Evolutionary conservation across 208 protist species (phyloP).

Genomic region (Vickermania ingenoplastis): DNA sequence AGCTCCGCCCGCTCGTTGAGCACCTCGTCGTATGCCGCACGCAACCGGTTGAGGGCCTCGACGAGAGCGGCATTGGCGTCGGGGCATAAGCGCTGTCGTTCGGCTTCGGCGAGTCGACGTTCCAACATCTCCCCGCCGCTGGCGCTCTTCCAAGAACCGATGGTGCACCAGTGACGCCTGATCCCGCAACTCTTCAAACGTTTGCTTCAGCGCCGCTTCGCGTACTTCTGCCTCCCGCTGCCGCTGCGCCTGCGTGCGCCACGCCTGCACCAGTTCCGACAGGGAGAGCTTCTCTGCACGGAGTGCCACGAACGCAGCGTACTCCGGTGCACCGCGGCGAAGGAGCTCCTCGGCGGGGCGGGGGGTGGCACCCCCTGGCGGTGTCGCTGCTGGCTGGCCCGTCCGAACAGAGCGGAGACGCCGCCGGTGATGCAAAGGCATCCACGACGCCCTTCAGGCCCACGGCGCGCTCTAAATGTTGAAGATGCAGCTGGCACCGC

Average conservation of each 20-base stretch:
- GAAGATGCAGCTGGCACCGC: slow-evolving; percentile 45
- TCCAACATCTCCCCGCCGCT: slow-evolving; percentile 66
- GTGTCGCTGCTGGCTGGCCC: slow-evolving; percentile 1
- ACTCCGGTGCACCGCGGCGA: slow-evolving; percentile 37
- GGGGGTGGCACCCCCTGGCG: slow-evolving; percentile 9
- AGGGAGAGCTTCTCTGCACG: slow-evolving; percentile 68
- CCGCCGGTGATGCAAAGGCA: no score
- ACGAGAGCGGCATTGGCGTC: slow-evolving; percentile 19
- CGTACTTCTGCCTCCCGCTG: slow-evolving; percentile 27
- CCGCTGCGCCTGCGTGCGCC: slow-evolving; percentile 47
- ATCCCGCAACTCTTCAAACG: slow-evolving; percentile 31
- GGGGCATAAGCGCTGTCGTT: slow-evolving; percentile 47
- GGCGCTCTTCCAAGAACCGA: slow-evolving; percentile 58
- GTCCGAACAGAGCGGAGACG: neutral
- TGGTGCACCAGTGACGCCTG: slow-evolving; percentile 57
- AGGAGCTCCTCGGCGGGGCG: slow-evolving; percentile 9
- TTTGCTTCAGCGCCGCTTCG: slow-evolving; percentile 20
- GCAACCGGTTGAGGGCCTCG: slow-evolving; percentile 44
- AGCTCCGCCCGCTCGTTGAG: slow-evolving; percentile 71
- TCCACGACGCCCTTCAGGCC: no score
- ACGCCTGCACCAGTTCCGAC: slow-evolving; percentile 68
- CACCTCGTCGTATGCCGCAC: slow-evolving; percentile 44
- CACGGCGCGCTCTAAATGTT: slow-evolving; percentile 54
- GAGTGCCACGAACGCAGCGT: slow-evolving; percentile 62
- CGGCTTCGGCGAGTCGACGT: slow-evolving; percentile 63